Base-by-base conservation (phyloP, 1,139 yeast genomes). In the Pichia sp. region DNA sequence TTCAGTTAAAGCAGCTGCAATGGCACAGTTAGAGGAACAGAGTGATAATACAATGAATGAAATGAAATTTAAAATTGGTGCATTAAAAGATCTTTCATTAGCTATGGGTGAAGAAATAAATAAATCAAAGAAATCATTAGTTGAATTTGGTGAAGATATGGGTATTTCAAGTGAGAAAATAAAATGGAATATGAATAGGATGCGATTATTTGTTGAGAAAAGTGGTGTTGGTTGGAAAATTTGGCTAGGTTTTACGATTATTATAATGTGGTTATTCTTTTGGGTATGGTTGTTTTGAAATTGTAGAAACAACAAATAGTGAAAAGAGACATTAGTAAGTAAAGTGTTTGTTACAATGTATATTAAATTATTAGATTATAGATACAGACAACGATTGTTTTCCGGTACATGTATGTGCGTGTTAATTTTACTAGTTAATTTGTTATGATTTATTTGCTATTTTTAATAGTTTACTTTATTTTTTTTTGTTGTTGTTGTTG, bases 61-160 rank as follows among this genome's bases (percentile, higher is more conserved):
- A 14, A 80, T 89, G 79, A 71, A 79, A 35, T 74, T 77, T 42
- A 84, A 84, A 54, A 79, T 89, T 28, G 68, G 74, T 40, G 70
- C 82, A 53, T 66, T 89, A 48, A 88, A 85, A 61, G 77, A 74
- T 45, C 63, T 85, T 43, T 83, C 95, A 6, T 59, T 76, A 35
- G 73, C 68, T 50, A 88, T 89, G 82, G 96, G 96, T 3, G 77
- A 76, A 35, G 95, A 88, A 58, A 89, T 88, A 50, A 78, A 84
- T 52, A 80, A 79, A 51, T 78, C 89, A 24, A 77, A 79, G 48
- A 64, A 76, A 46, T 65, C 82, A 44, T 69, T 85, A 47, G 75
- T 72, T 45, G 73, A 73, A 21, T 66, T 84, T 50, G 71, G 76
- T 40, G 67, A 69, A 44, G 68, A 74, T 32, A 66, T 74, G 61